These are phyloP conservation scores for Fusarium denticulatum DNA, from an alignment of 2,329 filamentous ascomycete species.

Conservation along the genomic window DNA sequence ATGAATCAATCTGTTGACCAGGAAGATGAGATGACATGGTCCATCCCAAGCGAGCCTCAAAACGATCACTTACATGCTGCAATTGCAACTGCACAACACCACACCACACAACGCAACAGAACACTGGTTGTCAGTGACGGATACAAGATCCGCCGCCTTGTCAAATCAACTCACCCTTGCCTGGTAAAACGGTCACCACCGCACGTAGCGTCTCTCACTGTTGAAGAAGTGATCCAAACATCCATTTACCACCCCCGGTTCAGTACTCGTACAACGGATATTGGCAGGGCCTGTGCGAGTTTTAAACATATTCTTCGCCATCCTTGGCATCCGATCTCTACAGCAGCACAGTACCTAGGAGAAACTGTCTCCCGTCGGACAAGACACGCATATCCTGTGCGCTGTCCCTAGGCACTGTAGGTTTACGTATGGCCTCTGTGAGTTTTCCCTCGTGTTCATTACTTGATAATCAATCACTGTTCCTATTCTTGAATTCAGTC, in stretches of 20 bases:
- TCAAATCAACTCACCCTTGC: conserved; percentile 31
- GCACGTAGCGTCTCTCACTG: conserved; percentile 36
- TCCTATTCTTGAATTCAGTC: not conserved
- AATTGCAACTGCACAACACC: not conserved
- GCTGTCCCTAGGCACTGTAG: not conserved
- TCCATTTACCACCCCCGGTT: not conserved
- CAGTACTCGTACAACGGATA: conserved; percentile 17
- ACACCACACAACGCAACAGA: not conserved
- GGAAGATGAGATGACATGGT: not conserved
- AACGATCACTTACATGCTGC: conserved; percentile 21
- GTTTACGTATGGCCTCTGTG: not conserved
- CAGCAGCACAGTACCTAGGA: not conserved
- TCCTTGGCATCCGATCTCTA: conserved; percentile 45
- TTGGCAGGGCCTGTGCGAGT: conserved; percentile 33
- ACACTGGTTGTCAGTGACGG: not conserved
- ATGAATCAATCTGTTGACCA: not conserved
- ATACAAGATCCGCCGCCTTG: conserved; percentile 18
- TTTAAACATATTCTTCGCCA: conserved; percentile 10
- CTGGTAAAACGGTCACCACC: conserved; percentile 42
- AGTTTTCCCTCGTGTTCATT: not conserved
- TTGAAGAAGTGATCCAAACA: conserved; percentile 34
- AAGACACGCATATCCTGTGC: not conserved
- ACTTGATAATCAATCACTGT: not conserved
- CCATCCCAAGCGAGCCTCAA: conserved; percentile 24
- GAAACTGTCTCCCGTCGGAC: conserved; percentile 13